Conservation (phyloP, 306 rosid species). For the Alnus glutinosa region DNA sequence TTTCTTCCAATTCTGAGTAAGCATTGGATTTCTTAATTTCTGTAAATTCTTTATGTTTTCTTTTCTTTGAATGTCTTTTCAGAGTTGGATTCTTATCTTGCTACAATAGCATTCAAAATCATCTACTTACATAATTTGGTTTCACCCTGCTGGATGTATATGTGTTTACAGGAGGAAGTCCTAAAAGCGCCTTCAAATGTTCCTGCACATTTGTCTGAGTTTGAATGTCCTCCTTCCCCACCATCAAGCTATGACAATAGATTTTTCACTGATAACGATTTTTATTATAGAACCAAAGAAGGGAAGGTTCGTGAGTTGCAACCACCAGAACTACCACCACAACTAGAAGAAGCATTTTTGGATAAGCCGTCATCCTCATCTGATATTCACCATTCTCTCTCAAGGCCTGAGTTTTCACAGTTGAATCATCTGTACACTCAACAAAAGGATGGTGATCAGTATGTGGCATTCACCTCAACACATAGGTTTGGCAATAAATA, state of each 20-base stretch:
- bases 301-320: constrained; percentile 42
- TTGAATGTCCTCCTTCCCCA: constrained; percentile 73
- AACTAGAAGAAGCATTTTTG: constrained; percentile 43
- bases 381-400: constrained; percentile 20
- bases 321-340: constrained; percentile 82
- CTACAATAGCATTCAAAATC: background rate
- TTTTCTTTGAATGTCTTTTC: background rate
- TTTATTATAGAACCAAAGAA: constrained; percentile 4
- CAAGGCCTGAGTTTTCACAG: constrained; percentile 46
- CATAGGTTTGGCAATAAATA: constrained; percentile 55
- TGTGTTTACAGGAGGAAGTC: constrained; percentile 50
- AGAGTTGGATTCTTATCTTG: background rate
- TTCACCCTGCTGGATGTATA: constrained; percentile 25
- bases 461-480: constrained; percentile 63
- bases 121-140: constrained; percentile 10
- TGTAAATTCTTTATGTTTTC: background rate
- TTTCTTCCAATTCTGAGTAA: background rate
- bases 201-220: constrained; percentile 40
- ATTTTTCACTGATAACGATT: constrained; percentile 51
- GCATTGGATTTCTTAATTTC: constrained; percentile 2
- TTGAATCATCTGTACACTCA: constrained; percentile 73
- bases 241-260: constrained; percentile 75
- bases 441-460: constrained; percentile 46
- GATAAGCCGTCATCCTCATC: constrained; percentile 43
- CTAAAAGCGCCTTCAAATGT: constrained; percentile 43